Evolutionary conservation across 2,329 filamentous ascomycete genomes (phyloP).

Genomic region (Ciborinia camelliae): DNA sequence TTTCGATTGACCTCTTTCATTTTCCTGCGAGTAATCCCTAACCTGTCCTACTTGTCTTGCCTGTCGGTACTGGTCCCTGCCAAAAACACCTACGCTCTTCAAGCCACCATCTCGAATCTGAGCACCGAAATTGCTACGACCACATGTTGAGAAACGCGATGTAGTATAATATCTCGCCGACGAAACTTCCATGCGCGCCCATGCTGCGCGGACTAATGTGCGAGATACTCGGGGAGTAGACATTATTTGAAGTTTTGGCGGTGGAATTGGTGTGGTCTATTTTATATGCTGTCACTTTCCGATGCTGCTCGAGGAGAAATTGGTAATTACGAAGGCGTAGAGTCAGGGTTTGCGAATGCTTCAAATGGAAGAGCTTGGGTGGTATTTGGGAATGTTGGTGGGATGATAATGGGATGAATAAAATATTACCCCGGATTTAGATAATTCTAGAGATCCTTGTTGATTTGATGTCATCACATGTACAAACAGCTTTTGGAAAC

Average conservation of each 20-base stretch:
- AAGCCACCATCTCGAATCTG: not conserved
- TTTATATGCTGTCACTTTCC: not conserved
- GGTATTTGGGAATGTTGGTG: not conserved
- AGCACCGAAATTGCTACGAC: not conserved
- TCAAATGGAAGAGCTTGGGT: not conserved
- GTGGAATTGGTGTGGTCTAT: not conserved
- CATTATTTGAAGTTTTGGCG: not conserved
- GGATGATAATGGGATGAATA: not conserved
- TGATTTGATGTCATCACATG: not conserved
- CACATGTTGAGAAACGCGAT: not conserved
- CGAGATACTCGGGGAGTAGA: not conserved
- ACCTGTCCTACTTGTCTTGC: not conserved
- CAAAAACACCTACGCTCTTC: not conserved
- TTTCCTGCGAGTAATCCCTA: not conserved
- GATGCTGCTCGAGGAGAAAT: not conserved
- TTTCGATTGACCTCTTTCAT: not conserved
- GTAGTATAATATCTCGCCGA: not conserved
- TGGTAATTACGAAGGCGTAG: not conserved
- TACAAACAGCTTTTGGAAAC: too few species aligned
- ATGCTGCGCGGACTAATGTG: not conserved
- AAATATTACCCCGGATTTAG: constrained; percentile 9
- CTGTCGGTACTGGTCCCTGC: not conserved
- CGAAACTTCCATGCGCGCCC: not conserved
- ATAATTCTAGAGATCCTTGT: not conserved
- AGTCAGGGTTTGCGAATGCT: not conserved